Base-by-base conservation (phyloP, 1,284 basidiomycete species). In the Puccinia polysora region DNA sequence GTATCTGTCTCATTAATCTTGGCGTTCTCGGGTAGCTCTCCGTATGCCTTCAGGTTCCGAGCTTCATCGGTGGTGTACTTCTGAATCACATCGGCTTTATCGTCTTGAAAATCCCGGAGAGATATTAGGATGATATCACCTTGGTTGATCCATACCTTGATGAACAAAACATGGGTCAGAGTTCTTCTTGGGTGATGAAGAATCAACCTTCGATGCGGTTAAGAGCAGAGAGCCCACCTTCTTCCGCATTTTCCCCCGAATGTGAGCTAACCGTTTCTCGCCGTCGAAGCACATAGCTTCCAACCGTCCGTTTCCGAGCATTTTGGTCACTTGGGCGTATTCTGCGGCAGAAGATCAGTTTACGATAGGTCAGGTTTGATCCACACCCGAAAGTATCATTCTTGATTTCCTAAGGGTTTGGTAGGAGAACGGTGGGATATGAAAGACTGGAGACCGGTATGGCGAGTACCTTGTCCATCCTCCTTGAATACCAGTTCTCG, bases 221-320 rank as follows among this genome's bases (percentile, higher is more conserved):
- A 36, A 36, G 4, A n/a, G 32, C 15, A 32, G 38, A 12, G 14
- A 23, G 20, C 36, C 7, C 77, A 89, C 94, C 88, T 98, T 98
- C 83, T 98, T 98, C 79, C 96, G 84, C 90, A 99, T 94, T 84
- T 97, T 97, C 69, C 96, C 96, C 81, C 96, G 87, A 80, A 99
- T 98, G 81, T 98, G 96, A 30, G 92, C 95, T 80, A 98, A 84
- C 77, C 95, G 85, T 83, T 97, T 97, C 84, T 96, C 93, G 64
- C 96, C 95, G 81, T 99, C 96, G 79, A 98, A 97, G 83, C 96
- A 97, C 79, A 90, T 88, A 4, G 95, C 95, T 83, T 97, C 95
- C 74, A 99, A 82, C 59, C 95, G 88, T 50, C 96, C 96, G 80
- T 99, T 99, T 68, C 96, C 96, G 65, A 99, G 85, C 96, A 99